Evolutionary conservation across 148 eudicot species (phyloP), one percentile per base, ranked within the genome.

Genomic region (Camellia granthamiana): DNA sequence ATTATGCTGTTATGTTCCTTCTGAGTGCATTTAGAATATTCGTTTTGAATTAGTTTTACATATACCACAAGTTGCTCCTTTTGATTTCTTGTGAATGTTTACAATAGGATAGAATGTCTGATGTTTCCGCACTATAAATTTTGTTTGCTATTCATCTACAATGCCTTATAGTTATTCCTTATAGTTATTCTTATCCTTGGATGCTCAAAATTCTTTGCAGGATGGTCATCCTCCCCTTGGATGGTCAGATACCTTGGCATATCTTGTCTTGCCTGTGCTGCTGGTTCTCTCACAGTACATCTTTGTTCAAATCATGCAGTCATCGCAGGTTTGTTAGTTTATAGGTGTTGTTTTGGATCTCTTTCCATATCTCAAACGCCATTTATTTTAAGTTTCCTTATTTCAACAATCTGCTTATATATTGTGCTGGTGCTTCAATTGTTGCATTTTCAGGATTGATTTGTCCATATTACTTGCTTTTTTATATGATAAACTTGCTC

Each of bases 221-320:
- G 98, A 94, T 89, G 98, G 98, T 79, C 97, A 91, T 58, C 98
- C 98, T 44, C 96, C 98, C 0, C 97, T 95, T 83, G 98, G 97
- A 77, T 95, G 98, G 98, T 83, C 96, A 76, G 97, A 92, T 82
- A 95, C 98, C 52, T 85, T 89, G 56, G 94, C 99, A 51, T 95
- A 95, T 89, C 97, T 95, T 80, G 97, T 91, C 69, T 80, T 95
- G 84, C 99, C 99, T 18, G 85, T 91, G 79, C 84, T 95, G 72
- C 86, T 95, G 76, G 87, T 95, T 62, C 59, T 87, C 54, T 86
- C 97, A 46, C 99, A 95, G 83, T 93, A 92, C 87, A 80, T 92
- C 74, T 93, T 97, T 58, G 84, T 95, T 77, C 94, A 93, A 78
- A 93, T 95, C 75, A 95, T 95, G 97, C 98, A 95, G 87, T 86